These are phyloP conservation scores for Oenanthe javanica DNA, from an alignment of 140 eudicot genomes.

Conservation along the genomic window DNA sequence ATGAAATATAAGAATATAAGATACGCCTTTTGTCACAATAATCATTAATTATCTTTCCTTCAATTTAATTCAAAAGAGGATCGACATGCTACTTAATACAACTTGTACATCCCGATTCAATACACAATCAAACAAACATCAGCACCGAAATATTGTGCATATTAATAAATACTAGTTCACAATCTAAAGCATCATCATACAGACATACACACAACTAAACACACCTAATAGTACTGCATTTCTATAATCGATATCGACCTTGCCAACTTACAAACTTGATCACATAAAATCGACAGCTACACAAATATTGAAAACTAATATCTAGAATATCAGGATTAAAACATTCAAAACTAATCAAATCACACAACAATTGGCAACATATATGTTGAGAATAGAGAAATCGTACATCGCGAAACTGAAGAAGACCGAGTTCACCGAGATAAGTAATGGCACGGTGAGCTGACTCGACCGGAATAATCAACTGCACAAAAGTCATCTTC, in stretches of 20 bases:
- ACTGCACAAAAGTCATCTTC: constrained; percentile 83
- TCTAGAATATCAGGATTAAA: background rate
- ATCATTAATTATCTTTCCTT: background rate
- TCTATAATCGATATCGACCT: background rate
- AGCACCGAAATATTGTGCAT: background rate
- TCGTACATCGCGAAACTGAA: constrained; percentile 82
- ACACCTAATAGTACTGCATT: background rate
- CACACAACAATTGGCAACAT: too few relatives aligned
- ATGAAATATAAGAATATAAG: background rate
- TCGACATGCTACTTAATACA: background rate
- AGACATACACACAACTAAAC: too few relatives aligned
- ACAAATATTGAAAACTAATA: background rate
- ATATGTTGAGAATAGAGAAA: background rate
- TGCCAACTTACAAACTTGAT: background rate
- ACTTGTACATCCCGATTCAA: background rate
- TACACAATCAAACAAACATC: background rate
- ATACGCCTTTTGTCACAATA: background rate
- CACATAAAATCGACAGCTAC: background rate
- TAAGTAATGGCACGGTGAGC: constrained; percentile 91
- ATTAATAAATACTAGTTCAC: background rate
- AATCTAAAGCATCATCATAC: background rate
- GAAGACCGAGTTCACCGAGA: constrained; percentile 89
- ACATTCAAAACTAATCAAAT: background rate
- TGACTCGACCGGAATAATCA: constrained; percentile 87
- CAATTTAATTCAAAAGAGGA: background rate